Evolutionary conservation across 2,329 filamentous ascomycete genomes (phyloP).

Genomic region (Hymenoscyphus scutula): DNA sequence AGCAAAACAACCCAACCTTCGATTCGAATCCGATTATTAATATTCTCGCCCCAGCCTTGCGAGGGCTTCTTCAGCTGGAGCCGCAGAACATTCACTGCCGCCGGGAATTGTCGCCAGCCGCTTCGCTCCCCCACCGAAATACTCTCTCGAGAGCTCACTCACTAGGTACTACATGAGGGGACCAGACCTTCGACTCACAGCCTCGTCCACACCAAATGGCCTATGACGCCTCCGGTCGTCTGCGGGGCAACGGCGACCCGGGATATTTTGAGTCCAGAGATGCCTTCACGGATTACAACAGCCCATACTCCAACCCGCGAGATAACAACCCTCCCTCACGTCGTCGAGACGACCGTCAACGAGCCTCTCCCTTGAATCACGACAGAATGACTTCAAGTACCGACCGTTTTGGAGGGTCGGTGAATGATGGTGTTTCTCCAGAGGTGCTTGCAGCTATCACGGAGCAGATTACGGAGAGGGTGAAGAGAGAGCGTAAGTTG

Average conservation of each 20-base stretch:
- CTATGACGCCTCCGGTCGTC: constrained; percentile 30
- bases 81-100: background rate
- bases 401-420: constrained; percentile 18
- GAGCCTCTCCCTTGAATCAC: constrained; percentile 20
- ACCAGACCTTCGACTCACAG: constrained; percentile 14
- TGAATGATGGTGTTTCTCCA: constrained; percentile 47
- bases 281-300: constrained; percentile 23
- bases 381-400: constrained; percentile 25
- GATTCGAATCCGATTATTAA: background rate
- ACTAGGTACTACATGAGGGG: constrained; percentile 26
- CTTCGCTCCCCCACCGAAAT: background rate
- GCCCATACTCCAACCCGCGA: constrained; percentile 24
- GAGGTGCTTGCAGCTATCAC: constrained; percentile 57
- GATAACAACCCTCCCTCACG: constrained; percentile 22
- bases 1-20: background rate
- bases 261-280: constrained; percentile 24
- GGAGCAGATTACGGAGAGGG: constrained; percentile 50
- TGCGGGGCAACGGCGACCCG: constrained; percentile 24
- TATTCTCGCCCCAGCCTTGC: background rate
- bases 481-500: constrained; percentile 52
- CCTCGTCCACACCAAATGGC: constrained; percentile 26
- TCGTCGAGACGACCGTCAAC: constrained; percentile 23
- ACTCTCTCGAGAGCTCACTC: constrained; percentile 8
- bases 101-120: background rate
- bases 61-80: background rate